phyloP scores from a whole-genome alignment of 2,329 filamentous ascomycete species.

The Stagonosporopsis cucurbitacearum region DNA sequence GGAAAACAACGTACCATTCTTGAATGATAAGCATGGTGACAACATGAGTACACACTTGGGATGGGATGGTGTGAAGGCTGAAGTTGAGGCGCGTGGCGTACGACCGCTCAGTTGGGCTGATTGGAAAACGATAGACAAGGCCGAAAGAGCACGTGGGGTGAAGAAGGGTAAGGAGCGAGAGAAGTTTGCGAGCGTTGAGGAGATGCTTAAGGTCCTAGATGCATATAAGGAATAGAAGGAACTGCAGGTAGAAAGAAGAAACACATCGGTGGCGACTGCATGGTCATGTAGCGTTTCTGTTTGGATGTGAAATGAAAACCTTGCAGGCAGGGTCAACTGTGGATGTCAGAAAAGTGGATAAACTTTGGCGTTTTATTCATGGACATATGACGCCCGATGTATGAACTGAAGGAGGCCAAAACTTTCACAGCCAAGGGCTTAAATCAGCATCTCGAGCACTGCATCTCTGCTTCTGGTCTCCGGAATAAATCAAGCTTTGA shows the following conservation, averaged over 20 bases:
- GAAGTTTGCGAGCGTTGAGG: conserved; percentile 63
- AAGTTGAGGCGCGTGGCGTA: conserved; percentile 63
- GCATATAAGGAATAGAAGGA: conserved; percentile 8
- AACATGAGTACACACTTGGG: conserved; percentile 59
- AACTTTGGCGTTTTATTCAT: background rate
- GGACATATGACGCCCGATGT: background rate
- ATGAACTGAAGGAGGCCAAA: background rate
- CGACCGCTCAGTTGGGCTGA: conserved; percentile 79
- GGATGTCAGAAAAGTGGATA: background rate
- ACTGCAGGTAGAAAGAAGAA: background rate
- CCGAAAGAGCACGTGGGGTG: conserved; percentile 72
- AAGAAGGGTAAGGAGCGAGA: conserved; percentile 77
- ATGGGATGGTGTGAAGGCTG: conserved; percentile 76
- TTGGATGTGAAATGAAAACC: background rate
- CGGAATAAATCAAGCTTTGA: background rate
- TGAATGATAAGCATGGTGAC: conserved; percentile 51
- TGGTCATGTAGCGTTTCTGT: background rate
- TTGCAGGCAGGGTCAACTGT: background rate
- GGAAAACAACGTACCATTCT: conserved; percentile 56
- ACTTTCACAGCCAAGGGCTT: background rate
- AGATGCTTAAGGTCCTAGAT: conserved; percentile 62
- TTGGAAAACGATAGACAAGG: conserved; percentile 84
- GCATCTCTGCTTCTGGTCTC: background rate
- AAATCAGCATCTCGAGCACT: background rate
- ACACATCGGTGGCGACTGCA: background rate